Evolutionary conservation across 805 yeast species (phyloP).

Genomic region (Metschnikowia arizonensis): DNA sequence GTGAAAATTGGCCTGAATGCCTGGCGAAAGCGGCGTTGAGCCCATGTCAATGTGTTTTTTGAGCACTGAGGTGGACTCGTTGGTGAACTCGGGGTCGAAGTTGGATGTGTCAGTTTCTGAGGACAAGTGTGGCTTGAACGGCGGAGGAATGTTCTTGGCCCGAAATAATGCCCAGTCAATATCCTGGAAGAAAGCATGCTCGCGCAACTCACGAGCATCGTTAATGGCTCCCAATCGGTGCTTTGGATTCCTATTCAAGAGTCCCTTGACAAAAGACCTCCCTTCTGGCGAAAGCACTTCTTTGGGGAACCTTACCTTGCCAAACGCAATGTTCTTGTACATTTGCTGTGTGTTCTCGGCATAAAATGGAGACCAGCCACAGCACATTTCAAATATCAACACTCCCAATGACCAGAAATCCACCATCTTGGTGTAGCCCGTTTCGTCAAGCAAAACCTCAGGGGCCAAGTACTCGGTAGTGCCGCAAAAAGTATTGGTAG

Average conservation of each 20-base stretch:
- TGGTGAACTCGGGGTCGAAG: constrained; percentile 97
- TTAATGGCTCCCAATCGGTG: constrained; percentile 89
- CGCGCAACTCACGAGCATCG: constrained; percentile 89
- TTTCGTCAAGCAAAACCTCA: constrained; percentile 89
- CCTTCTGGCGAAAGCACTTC: constrained; percentile 93
- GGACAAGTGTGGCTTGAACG: constrained; percentile 88
- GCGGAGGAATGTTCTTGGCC: constrained; percentile 87
- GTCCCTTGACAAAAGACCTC: constrained; percentile 90
- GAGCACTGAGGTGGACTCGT: constrained; percentile 79
- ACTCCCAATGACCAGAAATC: constrained; percentile 99
- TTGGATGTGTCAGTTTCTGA: constrained; percentile 94
- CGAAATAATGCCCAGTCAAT: constrained; percentile 82
- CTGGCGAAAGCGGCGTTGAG: constrained; percentile 85
- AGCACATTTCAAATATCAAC: constrained; percentile 95
- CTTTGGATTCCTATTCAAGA: constrained; percentile 90
- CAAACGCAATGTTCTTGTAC: constrained; percentile 98
- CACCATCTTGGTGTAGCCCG: constrained; percentile 97
- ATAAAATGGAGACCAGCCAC: constrained; percentile 99
- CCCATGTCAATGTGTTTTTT: constrained; percentile 61
- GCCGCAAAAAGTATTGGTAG: constrained; percentile 97
- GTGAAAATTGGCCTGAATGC: constrained; percentile 91
- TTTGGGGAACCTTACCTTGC: constrained; percentile 95
- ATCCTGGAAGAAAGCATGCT: constrained; percentile 88
- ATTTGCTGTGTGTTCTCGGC: constrained; percentile 98
- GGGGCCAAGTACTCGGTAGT: constrained; percentile 98